These are phyloP conservation scores for Ophiocordyceps camponoti-rufipedis DNA, from an alignment of 2,329 filamentous ascomycete species.

Conservation along the genomic window DNA sequence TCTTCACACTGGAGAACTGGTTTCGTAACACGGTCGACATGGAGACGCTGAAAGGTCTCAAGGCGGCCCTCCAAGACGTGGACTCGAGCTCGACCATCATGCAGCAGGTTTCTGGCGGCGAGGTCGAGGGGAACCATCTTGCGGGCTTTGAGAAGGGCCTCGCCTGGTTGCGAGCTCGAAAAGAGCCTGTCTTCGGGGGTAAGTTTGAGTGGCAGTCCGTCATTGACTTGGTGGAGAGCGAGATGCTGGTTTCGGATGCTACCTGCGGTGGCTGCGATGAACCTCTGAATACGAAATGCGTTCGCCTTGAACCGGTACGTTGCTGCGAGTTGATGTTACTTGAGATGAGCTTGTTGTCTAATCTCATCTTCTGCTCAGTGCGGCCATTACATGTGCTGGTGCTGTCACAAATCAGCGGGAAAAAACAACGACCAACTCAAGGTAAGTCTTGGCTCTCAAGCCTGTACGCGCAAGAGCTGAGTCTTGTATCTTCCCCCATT, in stretches of 20 bases:
- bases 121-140: background rate
- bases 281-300: background rate
- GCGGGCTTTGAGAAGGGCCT: slow-evolving; percentile 4
- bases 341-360: no score
- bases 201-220: slow-evolving; percentile 5
- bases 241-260: background rate
- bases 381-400: no score
- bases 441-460: no score
- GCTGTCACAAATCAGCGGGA: no score
- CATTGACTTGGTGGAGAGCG: slow-evolving; percentile 4
- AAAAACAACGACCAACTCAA: no score
- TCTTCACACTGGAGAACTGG: slow-evolving; percentile 11
- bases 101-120: slow-evolving; percentile 2
- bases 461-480: no score
- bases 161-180: background rate
- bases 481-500: no score
- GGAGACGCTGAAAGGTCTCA: background rate
- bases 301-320: slow-evolving; percentile 2
- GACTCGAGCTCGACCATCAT: slow-evolving; percentile 1
- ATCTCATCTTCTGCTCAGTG: no score
- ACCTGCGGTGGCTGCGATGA: slow-evolving; percentile 4
- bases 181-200: slow-evolving; percentile 5
- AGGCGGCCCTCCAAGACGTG: background rate
- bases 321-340: no score
- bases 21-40: slow-evolving; percentile 1